Base-by-base conservation (phyloP, 1,284 basidiomycete genomes). In the Neolentinus lepideus region DNA sequence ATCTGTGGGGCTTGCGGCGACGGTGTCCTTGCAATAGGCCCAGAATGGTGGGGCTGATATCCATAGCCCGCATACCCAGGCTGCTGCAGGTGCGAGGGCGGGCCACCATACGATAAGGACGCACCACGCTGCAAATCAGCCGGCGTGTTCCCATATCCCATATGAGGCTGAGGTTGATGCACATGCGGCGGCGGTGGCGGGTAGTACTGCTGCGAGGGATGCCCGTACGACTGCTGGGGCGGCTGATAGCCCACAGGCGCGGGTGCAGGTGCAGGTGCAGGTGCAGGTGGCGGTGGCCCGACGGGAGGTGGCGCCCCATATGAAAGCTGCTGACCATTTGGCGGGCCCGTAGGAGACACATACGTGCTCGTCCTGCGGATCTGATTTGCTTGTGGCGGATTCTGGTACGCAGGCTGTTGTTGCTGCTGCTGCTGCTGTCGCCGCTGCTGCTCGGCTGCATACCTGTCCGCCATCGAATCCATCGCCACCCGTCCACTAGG, bases 401-500 rank as follows among this genome's bases (percentile, higher is more conserved):
- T 62, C 24, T 66, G 65, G 38, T 68, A 51, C 25, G 26, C 19
- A 52, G 27, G 21, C 46, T 4, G 47, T 25, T 68, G 68, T 31
- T 66, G 67, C 29, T 63, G 63, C 27, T 62, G 64, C 27, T 51
- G 46, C 21, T 56, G 50, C 25, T 58, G 58, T 25, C 58, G 60
- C 38, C 60, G 60, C 25, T 58, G 60, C 29, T 57, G 58, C 21
- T 64, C 63, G 8, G 73, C 71, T 54, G 74, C 71, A 63, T 82
- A 84, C 57, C 72, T 69, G 45, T 80, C 75, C 10, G 90, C 90
- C 84, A 94, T 87, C 51, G 83, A 80, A 70, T 95, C 92, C 61
- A 88, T 82, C 22, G 85, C 76, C 10, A 94, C 91, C 14, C 84
- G 80, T 8, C 92, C 92, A 54, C 73, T 80, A 1, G 86, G 84